A percentile compares a stretch with the other conserved stretches of the same genome.
phyloP scores from a whole-genome alignment of 2,329 filamentous ascomycete genomes.

The Aureobasidium leucospermi region DNA sequence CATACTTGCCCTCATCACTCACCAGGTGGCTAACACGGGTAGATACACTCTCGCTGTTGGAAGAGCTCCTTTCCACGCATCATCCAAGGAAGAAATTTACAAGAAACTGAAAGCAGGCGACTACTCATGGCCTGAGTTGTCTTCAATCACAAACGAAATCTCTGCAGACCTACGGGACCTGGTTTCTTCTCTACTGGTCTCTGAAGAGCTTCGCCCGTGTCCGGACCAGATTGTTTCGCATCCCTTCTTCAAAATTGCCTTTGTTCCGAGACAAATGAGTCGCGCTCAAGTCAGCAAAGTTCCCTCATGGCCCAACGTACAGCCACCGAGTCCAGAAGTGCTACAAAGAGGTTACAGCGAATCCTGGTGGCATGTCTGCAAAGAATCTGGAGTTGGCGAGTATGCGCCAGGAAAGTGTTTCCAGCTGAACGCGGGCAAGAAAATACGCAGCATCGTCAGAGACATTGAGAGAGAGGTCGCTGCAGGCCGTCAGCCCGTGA shows the following conservation, averaged over 20 bases:
- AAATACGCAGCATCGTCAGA: slow-evolving; percentile 42
- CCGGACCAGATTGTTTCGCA: slow-evolving; percentile 75
- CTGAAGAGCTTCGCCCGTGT: slow-evolving; percentile 65
- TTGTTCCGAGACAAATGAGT: slow-evolving; percentile 54
- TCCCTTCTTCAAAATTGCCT: slow-evolving; percentile 69
- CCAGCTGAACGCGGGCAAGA: slow-evolving; percentile 39
- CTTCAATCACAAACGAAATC: slow-evolving; percentile 61
- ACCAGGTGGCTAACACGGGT: slow-evolving; percentile 35
- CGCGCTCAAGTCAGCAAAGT: slow-evolving; percentile 36
- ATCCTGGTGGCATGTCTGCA: slow-evolving; percentile 45
- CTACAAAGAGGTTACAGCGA: slow-evolving; percentile 42
- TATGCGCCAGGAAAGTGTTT: slow-evolving; percentile 40
- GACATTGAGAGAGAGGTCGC: slow-evolving; percentile 44
- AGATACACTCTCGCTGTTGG: slow-evolving; percentile 89
- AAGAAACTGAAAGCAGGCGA: slow-evolving; percentile 59
- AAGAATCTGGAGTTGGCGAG: slow-evolving; percentile 43
- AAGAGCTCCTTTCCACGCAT: slow-evolving; percentile 91
- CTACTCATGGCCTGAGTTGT: slow-evolving; percentile 69
- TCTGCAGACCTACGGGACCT: slow-evolving; percentile 70
- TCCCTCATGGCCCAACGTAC: slow-evolving; percentile 41
- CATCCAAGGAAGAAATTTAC: slow-evolving; percentile 81
- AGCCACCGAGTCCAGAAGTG: slow-evolving; percentile 36
- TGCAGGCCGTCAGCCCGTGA: slow-evolving; percentile 39
- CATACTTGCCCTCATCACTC: slow-evolving; percentile 21
- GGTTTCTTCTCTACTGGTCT: slow-evolving; percentile 67